These are phyloP conservation scores for Boletus smithii DNA, from an alignment of 1,284 basidiomycete genomes.

Conservation along the genomic window DNA sequence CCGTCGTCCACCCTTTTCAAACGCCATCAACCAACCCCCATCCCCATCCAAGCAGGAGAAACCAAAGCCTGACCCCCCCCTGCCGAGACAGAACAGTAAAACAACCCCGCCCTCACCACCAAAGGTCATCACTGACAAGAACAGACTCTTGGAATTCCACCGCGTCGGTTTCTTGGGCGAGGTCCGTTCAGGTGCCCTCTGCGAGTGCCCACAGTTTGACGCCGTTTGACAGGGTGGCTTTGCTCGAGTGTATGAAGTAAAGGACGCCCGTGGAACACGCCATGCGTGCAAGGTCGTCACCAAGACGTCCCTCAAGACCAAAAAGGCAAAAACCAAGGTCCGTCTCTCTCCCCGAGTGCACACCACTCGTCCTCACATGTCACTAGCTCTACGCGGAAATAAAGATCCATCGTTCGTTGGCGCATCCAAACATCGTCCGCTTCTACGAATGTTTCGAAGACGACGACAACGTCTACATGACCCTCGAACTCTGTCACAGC, in stretches of 20 bases:
- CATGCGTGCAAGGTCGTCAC: constrained; percentile 89
- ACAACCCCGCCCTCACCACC: constrained; percentile 81
- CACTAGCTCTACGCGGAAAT: constrained; percentile 93
- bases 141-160: constrained; percentile 54
- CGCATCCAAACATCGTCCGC: constrained; percentile 89
- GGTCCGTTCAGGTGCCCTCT: constrained; percentile 42
- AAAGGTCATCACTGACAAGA: constrained; percentile 68
- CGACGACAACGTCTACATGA: constrained; percentile 94
- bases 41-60: constrained; percentile 30
- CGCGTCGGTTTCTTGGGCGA: constrained; percentile 84
- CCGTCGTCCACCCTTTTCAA: constrained; percentile 33
- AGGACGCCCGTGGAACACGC: constrained; percentile 60
- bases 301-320: constrained; percentile 79
- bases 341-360: constrained; percentile 13
- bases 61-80: constrained; percentile 50
- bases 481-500: constrained; percentile 87
- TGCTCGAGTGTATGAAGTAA: constrained; percentile 86
- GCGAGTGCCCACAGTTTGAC: too few relatives aligned
- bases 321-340: constrained; percentile 92
- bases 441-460: constrained; percentile 98
- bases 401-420: constrained; percentile 91
- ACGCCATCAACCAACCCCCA: constrained; percentile 23
- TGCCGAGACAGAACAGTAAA: constrained; percentile 78
- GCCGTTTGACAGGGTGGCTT: constrained; percentile 70
- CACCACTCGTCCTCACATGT: constrained; percentile 5